Evolutionary conservation across 2,329 filamentous ascomycete genomes (phyloP), one percentile per base, ranked within the genome.

Genomic region (Talaromyces sp.): DNA sequence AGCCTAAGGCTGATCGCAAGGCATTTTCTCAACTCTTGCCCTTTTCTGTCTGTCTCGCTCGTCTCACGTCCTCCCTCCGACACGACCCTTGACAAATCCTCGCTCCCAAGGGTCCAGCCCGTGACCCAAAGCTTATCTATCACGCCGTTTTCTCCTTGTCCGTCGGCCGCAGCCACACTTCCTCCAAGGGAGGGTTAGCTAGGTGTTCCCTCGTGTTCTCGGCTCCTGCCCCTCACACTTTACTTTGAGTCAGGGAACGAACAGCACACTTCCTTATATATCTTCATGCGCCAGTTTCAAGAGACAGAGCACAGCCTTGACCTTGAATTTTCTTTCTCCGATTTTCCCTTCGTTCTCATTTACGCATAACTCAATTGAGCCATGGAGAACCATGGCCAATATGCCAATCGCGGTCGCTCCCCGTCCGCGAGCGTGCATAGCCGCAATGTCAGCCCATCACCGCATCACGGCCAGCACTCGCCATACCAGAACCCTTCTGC

Each of bases 391-490:
- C 63, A 65, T 49, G 49, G 50, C 58, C 63, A 56, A 43, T 65
- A 62, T 47, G 56, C 64, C 11, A 66, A 62, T 66, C 72, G 78
- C 68, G 78, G 75, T 63, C 73, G 75, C 68, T 78, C 78, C 61
- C 70, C 75, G 58, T 76, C 76, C 11, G 73, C 69, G 54, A 73
- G 73, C 63, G 71, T 75, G 70, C 74, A 77, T 66, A 75, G 71
- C 72, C 78, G 76, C 68, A 76, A 76, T 67, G 72, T 80, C 71
- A 81, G 79, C 73, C 77, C 76, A 63, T 80, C 79, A 58, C 71
- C 75, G 52, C 79, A 78, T 70, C 74, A 54, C 16, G 27, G 49
- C 49, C 49, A 57, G 14, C 78, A 79, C 54, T 63, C 70, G n/a
- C 73, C 72, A 43, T 80, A 77, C 70, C 73, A 78, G 39, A 72